phyloP scores from a whole-genome alignment of 1,284 basidiomycete genomes.

The Boletus smithii region DNA sequence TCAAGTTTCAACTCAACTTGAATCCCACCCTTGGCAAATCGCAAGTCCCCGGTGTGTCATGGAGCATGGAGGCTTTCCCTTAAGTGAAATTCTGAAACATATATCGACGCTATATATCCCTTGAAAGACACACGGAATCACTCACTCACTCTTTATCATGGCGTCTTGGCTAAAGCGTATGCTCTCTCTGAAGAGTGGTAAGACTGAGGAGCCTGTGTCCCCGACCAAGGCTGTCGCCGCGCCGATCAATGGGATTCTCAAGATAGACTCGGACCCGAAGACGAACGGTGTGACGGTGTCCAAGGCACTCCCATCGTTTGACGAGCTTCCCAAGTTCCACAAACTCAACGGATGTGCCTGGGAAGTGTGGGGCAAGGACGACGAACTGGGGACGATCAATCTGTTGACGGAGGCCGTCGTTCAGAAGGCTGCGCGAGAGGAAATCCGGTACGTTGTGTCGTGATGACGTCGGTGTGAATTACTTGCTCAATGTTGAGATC shows the following conservation, averaged over 20 bases:
- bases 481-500: background rate
- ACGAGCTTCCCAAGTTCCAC: slow-evolving; percentile 59
- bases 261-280: background rate
- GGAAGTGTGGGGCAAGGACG: slow-evolving; percentile 67
- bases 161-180: slow-evolving; percentile 14
- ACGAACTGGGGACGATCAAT: slow-evolving; percentile 71
- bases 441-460: slow-evolving; percentile 50
- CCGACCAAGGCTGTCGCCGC: background rate
- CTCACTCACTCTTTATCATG: slow-evolving; percentile 13
- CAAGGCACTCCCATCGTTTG: slow-evolving; percentile 50
- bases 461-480: background rate
- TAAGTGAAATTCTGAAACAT: background rate
- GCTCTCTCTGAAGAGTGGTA: slow-evolving; percentile 14
- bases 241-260: background rate
- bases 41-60: background rate
- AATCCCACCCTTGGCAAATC: background rate
- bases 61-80: background rate
- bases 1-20: too few relatives aligned
- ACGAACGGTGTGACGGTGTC: background rate
- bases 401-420: slow-evolving; percentile 65
- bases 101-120: slow-evolving; percentile 7
- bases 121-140: background rate
- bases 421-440: slow-evolving; percentile 53
- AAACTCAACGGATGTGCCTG: slow-evolving; percentile 64
- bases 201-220: slow-evolving; percentile 4